Evolutionary conservation across 139 green algal species (phyloP).

Genomic region (Chlamydomonas incerta): DNA sequence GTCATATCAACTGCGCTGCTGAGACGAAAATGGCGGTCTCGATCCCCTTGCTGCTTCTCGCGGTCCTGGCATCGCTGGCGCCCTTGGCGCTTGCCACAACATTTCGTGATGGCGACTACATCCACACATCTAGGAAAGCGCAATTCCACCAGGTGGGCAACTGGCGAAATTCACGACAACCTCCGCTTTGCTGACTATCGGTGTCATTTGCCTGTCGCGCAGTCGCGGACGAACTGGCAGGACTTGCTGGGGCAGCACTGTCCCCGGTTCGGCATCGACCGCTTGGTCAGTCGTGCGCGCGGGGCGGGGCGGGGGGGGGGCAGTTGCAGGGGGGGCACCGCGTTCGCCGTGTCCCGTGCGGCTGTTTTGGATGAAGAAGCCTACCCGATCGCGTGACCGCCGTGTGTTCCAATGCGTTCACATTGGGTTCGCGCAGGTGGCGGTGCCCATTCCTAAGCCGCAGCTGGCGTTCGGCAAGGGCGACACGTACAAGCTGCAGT

Average conservation of each 20-base stretch:
- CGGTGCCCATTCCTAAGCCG: conserved; percentile 57
- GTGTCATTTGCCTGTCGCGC: neutral
- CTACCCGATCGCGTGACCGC: no score
- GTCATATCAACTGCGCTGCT: no score
- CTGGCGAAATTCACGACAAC: no score
- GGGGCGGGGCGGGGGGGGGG: no score
- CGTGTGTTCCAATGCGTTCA: no score
- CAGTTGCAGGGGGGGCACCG: no score
- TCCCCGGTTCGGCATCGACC: conserved; percentile 51
- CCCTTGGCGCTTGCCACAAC: neutral
- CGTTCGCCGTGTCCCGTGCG: no score
- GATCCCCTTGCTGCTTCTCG: neutral
- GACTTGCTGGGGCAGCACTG: conserved; percentile 58
- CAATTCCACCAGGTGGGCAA: conserved; percentile 53
- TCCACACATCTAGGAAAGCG: conserved; percentile 52
- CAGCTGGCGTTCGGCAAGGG: conserved; percentile 5
- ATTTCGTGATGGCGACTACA: conserved; percentile 55
- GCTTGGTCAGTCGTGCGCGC: conserved; percentile 5
- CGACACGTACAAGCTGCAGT: conserved; percentile 65
- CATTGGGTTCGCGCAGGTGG: conserved; percentile 24
- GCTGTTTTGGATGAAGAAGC: no score
- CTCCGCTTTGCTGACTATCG: neutral
- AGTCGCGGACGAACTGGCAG: conserved; percentile 60
- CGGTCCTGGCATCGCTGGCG: neutral
- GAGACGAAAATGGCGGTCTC: no score